phyloP scores from a whole-genome alignment of 305 asterid species.

The Fraxinus xanthoxyloides region DNA sequence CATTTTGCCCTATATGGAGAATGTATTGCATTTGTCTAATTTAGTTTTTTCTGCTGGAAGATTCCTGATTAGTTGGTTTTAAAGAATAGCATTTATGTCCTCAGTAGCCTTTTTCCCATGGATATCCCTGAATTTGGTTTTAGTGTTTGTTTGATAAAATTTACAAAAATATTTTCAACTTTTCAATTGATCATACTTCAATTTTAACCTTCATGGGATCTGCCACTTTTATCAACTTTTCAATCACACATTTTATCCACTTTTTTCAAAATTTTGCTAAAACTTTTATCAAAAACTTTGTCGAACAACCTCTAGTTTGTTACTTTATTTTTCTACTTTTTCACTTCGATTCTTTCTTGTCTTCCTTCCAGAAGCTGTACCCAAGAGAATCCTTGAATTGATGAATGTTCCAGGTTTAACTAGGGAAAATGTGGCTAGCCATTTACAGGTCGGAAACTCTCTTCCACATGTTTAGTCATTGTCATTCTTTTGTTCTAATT shows the following conservation, averaged over 20 bases:
- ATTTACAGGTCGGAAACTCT: slow-evolving; percentile 60
- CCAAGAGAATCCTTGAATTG: slow-evolving; percentile 79
- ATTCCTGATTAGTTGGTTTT: not conserved
- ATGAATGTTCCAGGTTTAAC: slow-evolving; percentile 86
- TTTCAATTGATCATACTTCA: not conserved
- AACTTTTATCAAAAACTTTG: no score
- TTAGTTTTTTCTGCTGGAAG: not conserved
- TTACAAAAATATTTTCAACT: not conserved
- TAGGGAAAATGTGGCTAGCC: slow-evolving; percentile 93
- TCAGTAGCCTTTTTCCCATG: not conserved
- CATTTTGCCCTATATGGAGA: slow-evolving; percentile 5
- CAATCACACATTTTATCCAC: not conserved
- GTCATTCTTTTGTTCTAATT: not conserved
- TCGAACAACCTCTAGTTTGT: not conserved
- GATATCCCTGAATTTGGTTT: not conserved
- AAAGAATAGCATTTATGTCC: not conserved
- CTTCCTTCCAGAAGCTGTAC: slow-evolving; percentile 71
- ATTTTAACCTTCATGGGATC: not conserved
- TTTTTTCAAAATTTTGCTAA: not conserved
- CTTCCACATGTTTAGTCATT: slow-evolving; percentile 4
- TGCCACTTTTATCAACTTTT: not conserved
- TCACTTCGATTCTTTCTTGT: slow-evolving; percentile 13
- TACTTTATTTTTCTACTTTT: slow-evolving; percentile 5
- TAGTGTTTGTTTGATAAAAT: not conserved
- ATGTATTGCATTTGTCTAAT: slow-evolving; percentile 5